Base-by-base conservation (phyloP, 345 rosid species). In the Sapria himalayana region DNA sequence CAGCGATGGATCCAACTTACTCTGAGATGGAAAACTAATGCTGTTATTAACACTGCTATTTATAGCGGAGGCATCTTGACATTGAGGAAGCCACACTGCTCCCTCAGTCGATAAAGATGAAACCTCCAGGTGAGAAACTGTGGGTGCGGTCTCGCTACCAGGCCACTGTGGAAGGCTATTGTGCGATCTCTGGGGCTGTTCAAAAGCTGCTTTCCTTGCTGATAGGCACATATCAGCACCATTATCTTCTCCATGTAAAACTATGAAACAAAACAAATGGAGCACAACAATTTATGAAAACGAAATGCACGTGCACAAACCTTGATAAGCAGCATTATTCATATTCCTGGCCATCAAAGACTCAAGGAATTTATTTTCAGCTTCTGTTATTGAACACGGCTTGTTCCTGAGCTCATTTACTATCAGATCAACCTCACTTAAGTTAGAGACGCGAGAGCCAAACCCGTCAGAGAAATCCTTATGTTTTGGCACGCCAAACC, bases 291-390 rank as follows among this genome's bases (percentile, higher is more conserved):
- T 17, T 33, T 19, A 43, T 19, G 22, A 41, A 20, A 39, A 21
- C 11, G 25, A 45, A 17, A 12, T 32, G 29, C 4, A 14, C 18
- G 21, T 13, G 22, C n/a, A 48, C 66, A 22, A 45, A 86, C 97
- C 97, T 74, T 78, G 64, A 19, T n/a, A n/a, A n/a, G 85, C 49
- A 35, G 66, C 22, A 57, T 45, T 70, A 57, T 54, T 71, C 32
- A 60, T 46, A 42, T 59, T 64, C 27, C 67, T 72, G 32, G 91
- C 53, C 93, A 89, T 79, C 46, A 89, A 55, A n/a, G 95, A 89
- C 65, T 84, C 98, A 64, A 89, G 51, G 56, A 76, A 89, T 61
- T 70, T 73, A 64, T 79, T 82, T 61, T 89, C 93, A 17, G 95
- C 95, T 55, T 82, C 93, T 7, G 67, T 71, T 23, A 76, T 54